Evolutionary conservation across 139 green algal species (phyloP).

Genomic region (Zygnema cylindricum): DNA sequence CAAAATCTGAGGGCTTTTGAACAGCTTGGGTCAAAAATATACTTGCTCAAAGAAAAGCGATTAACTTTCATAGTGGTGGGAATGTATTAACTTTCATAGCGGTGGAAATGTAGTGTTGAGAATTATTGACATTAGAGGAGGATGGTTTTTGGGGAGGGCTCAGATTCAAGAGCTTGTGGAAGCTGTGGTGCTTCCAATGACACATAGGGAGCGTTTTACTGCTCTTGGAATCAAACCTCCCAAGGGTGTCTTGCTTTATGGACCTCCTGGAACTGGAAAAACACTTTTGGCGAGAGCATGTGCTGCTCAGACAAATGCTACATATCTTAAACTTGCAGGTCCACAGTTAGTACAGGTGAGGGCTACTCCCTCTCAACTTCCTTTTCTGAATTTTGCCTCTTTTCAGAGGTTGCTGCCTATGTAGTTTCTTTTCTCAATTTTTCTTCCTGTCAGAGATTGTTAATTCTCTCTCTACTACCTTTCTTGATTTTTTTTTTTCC

Average conservation of each 20-base stretch:
- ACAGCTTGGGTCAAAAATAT: too few species aligned
- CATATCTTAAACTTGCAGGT: constrained; percentile 97
- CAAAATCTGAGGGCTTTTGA: too few species aligned
- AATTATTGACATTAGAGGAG: not conserved
- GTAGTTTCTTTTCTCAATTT: too few species aligned
- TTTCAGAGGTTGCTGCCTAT: too few species aligned
- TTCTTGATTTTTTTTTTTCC: too few species aligned
- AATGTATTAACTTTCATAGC: too few species aligned
- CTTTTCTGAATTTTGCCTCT: too few species aligned
- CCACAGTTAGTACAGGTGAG: constrained; percentile 83
- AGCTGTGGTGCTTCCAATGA: constrained; percentile 97
- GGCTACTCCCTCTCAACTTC: not conserved
- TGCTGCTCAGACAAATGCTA: constrained; percentile 97
- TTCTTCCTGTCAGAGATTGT: too few species aligned
- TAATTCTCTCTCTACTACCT: too few species aligned
- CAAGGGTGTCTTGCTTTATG: constrained; percentile 93
- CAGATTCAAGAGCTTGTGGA: constrained; percentile 92
- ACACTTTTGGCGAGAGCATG: constrained; percentile 91
- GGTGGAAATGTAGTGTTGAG: not conserved
- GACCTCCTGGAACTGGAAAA: too few species aligned
- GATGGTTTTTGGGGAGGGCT: not conserved
- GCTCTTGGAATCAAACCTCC: constrained; percentile 93
- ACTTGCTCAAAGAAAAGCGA: constrained; percentile 92
- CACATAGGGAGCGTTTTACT: constrained; percentile 92
- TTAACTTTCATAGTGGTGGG: constrained; percentile 96